Conservation (phyloP, 805 yeast genomes). For the Wickerhamomyces bovis region DNA sequence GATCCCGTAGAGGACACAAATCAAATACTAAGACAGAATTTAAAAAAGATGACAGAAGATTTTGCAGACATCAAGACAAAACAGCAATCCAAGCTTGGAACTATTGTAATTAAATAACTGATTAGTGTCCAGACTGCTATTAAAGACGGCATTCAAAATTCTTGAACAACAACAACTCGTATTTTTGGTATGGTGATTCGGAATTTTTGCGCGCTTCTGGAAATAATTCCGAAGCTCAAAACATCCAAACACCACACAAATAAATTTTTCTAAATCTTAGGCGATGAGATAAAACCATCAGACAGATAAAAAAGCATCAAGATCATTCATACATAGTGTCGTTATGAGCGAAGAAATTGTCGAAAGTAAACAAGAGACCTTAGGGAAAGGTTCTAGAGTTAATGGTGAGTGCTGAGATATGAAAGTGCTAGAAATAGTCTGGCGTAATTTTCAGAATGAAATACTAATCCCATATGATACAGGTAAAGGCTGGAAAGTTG, state of each 20-base stretch:
- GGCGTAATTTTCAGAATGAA: not conserved
- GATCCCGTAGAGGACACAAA: no score
- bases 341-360: not conserved
- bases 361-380: not conserved
- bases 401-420: conserved; percentile 12
- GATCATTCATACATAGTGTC: not conserved
- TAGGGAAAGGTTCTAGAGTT: conserved; percentile 20
- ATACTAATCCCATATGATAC: not conserved
- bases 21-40: no score
- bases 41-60: no score
- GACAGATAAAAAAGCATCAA: not conserved
- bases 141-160: no score
- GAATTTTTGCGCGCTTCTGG: not conserved
- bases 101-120: no score
- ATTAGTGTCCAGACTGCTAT: no score
- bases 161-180: no score
- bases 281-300: not conserved
- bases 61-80: no score
- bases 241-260: conserved; percentile 10
- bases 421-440: not conserved
- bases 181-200: no score
- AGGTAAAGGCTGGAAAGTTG: conserved; percentile 69
- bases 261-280: not conserved
- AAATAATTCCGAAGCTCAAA: not conserved
- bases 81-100: no score